Base-by-base conservation (phyloP, 768 basidiomycete genomes). In the Russula brevipes region DNA sequence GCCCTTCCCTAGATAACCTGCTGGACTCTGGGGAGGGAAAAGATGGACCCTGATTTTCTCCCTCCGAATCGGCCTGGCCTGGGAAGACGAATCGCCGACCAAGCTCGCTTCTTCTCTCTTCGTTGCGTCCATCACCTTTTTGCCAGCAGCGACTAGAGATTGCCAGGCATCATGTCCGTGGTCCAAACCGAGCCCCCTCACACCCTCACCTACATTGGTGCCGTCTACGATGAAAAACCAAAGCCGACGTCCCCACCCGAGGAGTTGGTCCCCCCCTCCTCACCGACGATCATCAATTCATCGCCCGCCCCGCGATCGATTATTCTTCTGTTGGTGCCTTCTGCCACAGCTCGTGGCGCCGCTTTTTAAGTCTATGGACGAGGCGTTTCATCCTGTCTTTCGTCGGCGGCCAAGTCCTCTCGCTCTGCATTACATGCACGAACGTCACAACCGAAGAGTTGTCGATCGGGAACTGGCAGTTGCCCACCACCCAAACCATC, bases 401-500 rank as follows among this genome's bases (percentile, higher is more conserved):
- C 41, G 57, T 92, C 33, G 85, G 88, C 3, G 92, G 92, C 12
- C 92, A 94, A 73, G 72, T 93, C 36, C 86, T 93, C 39, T 92
- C 91, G 55, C 72, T 94, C 56, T 94, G 92, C 72, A 94, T 94
- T 60, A 93, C 91, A 14, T 90, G 88, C 73, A 94, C 91, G 57
- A 94, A 87, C 70, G 87, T 93, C 33, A 88, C 89, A 42, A 94
- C 92, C 4, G 88, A 89, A 19, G 89, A 92, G 72, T 78, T 94
- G 41, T 81, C 85, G 10, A 74, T 59, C 41, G 76, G 89, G 57
- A 84, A 85, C 70, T 92, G 90, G 86, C 75, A 80, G 12, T 72
- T 91, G 53, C 84, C 91, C 6, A 89, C 89, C 5, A 92, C 91
- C 1, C 91, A 94, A 72, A 90, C 85, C 7, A 85, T 87, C 72